A percentile compares a stretch with the other conserved stretches of the same genome.
Conservation (phyloP, 2,329 filamentous ascomycete species). For the Gaeumannomyces tritici region DNA sequence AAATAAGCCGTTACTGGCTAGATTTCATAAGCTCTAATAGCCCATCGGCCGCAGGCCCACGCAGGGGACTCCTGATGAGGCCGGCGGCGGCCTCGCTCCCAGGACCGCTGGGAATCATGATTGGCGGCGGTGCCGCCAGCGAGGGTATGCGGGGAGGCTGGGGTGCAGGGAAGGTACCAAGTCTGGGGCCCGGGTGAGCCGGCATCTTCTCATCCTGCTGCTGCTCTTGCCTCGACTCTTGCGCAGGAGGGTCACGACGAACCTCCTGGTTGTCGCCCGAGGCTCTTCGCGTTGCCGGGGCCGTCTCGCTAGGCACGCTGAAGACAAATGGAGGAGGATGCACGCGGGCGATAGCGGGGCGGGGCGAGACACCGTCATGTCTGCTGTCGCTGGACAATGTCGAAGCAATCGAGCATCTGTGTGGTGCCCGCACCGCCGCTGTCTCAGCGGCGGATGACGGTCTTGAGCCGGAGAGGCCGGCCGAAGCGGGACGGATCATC, state of each 20-base stretch:
- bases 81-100: background rate
- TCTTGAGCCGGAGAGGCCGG: background rate
- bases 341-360: background rate
- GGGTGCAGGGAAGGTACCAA: background rate
- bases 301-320: background rate
- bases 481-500: slow-evolving; percentile 10
- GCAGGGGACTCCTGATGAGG: background rate
- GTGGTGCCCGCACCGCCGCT: too few relatives aligned
- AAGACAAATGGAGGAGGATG: background rate
- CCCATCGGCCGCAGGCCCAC: background rate
- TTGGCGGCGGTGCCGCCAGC: background rate
- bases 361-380: background rate
- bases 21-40: background rate
- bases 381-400: background rate
- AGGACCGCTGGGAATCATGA: background rate
- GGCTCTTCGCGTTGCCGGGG: background rate
- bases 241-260: background rate
- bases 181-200: background rate
- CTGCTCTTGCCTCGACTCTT: background rate
- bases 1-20: background rate
- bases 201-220: background rate
- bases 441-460: background rate
- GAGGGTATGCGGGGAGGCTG: background rate
- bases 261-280: background rate
- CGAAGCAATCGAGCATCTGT: background rate